phyloP scores from a whole-genome alignment of 2,329 filamentous ascomycete genomes.

The Elsinoe necatrix region DNA sequence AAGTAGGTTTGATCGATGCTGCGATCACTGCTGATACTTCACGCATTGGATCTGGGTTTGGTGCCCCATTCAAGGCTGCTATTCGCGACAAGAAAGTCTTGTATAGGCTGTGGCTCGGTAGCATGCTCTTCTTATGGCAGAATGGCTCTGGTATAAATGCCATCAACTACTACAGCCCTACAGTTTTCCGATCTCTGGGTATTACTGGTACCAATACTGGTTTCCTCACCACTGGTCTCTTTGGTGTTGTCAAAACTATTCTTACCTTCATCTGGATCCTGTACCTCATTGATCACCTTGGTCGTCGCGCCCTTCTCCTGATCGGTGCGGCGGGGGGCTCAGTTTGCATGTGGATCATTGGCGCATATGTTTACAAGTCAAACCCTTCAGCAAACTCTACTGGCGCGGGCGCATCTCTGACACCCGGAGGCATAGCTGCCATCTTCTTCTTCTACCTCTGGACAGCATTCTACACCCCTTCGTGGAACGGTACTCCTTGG shows the following conservation, averaged over 20 bases:
- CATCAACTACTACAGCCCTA: conserved; percentile 67
- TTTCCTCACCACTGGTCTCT: conserved; percentile 64
- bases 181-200: conserved; percentile 59
- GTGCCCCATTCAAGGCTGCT: conserved; percentile 57
- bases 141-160: conserved; percentile 71
- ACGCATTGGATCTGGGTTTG: conserved; percentile 63
- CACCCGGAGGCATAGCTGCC: conserved; percentile 48
- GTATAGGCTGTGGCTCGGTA: conserved; percentile 20
- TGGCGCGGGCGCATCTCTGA: conserved; percentile 26
- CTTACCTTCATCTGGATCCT: conserved; percentile 62
- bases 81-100: conserved; percentile 17
- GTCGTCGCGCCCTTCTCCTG: conserved; percentile 55
- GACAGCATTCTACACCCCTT: conserved; percentile 61
- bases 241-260: conserved; percentile 65
- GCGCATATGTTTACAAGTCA: conserved; percentile 47
- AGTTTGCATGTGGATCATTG: conserved; percentile 57
- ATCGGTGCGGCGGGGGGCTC: conserved; percentile 55
- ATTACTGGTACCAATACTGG: conserved; percentile 51
- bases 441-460: conserved; percentile 68
- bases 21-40: conserved; percentile 57
- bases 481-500: conserved; percentile 53
- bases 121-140: conserved; percentile 51
- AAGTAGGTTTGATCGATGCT: conserved; percentile 60
- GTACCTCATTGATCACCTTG: conserved; percentile 57
- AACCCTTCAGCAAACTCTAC: conserved; percentile 34